Evolutionary conservation across 2,329 filamentous ascomycete genomes (phyloP).

Genomic region (Aspergillus proliferans): DNA sequence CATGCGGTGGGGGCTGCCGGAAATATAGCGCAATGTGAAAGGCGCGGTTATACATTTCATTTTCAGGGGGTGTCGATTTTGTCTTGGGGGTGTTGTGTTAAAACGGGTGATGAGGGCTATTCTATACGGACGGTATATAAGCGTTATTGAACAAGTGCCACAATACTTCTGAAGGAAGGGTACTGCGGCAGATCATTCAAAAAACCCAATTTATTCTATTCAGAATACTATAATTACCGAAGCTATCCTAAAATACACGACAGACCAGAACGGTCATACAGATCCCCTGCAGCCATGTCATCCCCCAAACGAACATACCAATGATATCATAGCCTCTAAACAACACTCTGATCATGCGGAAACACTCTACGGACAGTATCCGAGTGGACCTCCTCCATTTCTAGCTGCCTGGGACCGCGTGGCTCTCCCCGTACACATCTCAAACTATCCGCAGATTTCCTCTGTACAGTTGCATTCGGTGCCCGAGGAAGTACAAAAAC

Average conservation of each 20-base stretch:
- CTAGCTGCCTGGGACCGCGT: not conserved
- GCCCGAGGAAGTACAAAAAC: conserved; percentile 18
- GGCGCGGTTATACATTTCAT: conserved; percentile 18
- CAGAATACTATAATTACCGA: not conserved
- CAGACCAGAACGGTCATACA: not conserved
- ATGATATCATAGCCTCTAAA: too few species aligned
- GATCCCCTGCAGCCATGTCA: too few species aligned
- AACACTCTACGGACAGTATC: not conserved
- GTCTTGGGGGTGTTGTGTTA: conserved; percentile 15
- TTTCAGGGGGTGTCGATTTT: conserved; percentile 22
- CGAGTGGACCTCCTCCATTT: not conserved
- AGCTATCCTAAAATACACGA: not conserved
- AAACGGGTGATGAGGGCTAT: not conserved
- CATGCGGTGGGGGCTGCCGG: not conserved
- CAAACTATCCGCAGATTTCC: not conserved
- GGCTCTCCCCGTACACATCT: not conserved
- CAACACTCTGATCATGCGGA: not conserved
- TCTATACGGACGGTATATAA: not conserved
- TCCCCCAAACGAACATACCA: too few species aligned
- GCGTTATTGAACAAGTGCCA: not conserved
- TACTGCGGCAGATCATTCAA: not conserved
- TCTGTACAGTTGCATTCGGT: conserved; percentile 12
- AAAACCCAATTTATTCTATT: not conserved
- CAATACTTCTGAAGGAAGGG: not conserved
- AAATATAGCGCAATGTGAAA: too few species aligned